Evolutionary conservation across 2,329 filamentous ascomycete genomes (phyloP), one percentile per base, ranked within the genome.

Genomic region (Ceratocystis huliohia): DNA sequence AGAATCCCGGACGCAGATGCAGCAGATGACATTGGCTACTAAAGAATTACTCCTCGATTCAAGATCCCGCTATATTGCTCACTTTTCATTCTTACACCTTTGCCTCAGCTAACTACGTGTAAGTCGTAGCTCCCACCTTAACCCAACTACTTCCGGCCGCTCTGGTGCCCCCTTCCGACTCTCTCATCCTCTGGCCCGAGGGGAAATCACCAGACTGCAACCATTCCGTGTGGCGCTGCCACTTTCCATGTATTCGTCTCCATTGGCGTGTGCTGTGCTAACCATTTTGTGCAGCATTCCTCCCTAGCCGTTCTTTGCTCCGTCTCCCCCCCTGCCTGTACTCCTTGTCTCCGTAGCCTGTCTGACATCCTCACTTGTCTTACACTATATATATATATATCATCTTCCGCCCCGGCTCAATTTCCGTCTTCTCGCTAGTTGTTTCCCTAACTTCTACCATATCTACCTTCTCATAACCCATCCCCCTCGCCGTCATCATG

Each of bases 401-500:
- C 13, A 2, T 30, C 25, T 17, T 37, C 3, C 50, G 50, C 50
- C 13, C 5, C 25, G 30, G 46, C 15, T 22, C 46, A 8, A 10
- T 20, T 7, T 13, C 22, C 3, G 1, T 10, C 20, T 13, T 15
- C 10, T 28, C 22, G 2, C 22, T 6, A 53, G 10, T 1, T 22
- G 20, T 7, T 25, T 28, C 48, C 48, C 48, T 5, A 8, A 13
- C 48, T 53, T 3, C 4, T 28, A 22, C 3, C 48, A 28, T 4
- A 30, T n/a, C 4, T 17, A 17, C 15, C 25, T 25, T 65, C 61
- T 57, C 37, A 37, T 25, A 41, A 28, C 44, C 69, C 70, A 53
- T 25, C 13, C 10, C 13, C 37, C 37, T 41, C 37, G 3, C 37
- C 37, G 8, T 70, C 75, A 78, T 57, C 71, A 85, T 85, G 83